A percentile compares a stretch with the other conserved stretches of the same genome.
Evolutionary conservation across 2,329 filamentous ascomycete species (phyloP).

Genomic region (Cytospora paraplurivora): DNA sequence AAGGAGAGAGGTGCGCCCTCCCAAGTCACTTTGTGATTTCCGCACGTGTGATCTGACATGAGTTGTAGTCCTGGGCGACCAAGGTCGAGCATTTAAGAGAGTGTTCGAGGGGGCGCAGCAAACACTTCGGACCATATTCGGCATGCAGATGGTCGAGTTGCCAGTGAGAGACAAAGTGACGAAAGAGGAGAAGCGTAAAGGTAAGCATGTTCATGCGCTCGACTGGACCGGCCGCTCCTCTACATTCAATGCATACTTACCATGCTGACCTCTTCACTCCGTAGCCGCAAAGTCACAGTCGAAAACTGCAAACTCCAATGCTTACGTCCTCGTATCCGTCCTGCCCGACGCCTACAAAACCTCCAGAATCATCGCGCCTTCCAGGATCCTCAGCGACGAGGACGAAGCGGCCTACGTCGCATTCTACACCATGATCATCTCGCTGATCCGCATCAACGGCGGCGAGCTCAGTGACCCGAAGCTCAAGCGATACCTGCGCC

Average conservation of each 20-base stretch:
- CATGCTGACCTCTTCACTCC: constrained; percentile 12
- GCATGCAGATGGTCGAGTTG: constrained; percentile 90
- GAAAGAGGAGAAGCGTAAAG: constrained; percentile 74
- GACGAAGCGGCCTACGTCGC: constrained; percentile 80
- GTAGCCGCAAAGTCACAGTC: constrained; percentile 50
- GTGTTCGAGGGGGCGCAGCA: constrained; percentile 79
- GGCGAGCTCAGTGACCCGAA: constrained; percentile 76
- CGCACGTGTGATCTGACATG: constrained; percentile 1
- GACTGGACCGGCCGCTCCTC: not conserved
- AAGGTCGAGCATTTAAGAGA: constrained; percentile 69
- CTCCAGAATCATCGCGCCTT: constrained; percentile 68
- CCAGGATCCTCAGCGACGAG: constrained; percentile 63
- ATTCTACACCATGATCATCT: constrained; percentile 78
- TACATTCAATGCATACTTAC: not conserved
- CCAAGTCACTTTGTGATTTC: not conserved
- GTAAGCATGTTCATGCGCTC: constrained; percentile 43
- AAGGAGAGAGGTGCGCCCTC: constrained; percentile 58
- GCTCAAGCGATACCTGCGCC: constrained; percentile 71
- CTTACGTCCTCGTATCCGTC: constrained; percentile 76
- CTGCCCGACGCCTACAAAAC: constrained; percentile 69
- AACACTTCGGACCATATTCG: constrained; percentile 72
- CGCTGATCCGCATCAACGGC: constrained; percentile 75
- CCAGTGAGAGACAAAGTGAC: constrained; percentile 80
- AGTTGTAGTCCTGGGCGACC: constrained; percentile 67
- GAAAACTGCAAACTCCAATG: constrained; percentile 56